Base-by-base conservation (phyloP, 2,329 filamentous ascomycete species). In the Juglanconis oblonga region DNA sequence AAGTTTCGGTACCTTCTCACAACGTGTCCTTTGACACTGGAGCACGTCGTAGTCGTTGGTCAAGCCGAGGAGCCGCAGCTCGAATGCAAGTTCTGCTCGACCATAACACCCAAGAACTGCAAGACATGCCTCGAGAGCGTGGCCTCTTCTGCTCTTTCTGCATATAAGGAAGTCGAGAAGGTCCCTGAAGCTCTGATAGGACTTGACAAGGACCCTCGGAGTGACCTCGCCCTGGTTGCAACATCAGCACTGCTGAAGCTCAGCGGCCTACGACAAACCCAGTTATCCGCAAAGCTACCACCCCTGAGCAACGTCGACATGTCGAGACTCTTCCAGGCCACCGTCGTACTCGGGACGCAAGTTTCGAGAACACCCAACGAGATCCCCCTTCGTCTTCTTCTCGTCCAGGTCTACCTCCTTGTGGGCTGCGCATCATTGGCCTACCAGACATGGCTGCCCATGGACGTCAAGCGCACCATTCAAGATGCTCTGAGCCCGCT, bases 381-480 rank as follows among this genome's bases (percentile, higher is more conserved):
- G 49, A 75, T 75, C 52, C 71, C 77, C 1, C 71, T 83, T 3
- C 76, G 78, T 2, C 71, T 86, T 4, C 63, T 86, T 0, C 72
- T 86, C 0, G 74, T 82, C 1, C 80, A 82, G 57, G 67, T 85
- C 2, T 81, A 83, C 54, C 71, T 84, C 9, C 69, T 79, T 3
- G 71, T 85, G 6, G 83, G 83, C 7, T 81, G 79, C 11, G 76
- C 76, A 0, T 74, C 78, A 1, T 74, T 76, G 17, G 80, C 80
- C 0, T 72, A 77, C 31, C 69, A 78, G 38, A 69, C 82, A 2
- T 86, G 82, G 81, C 72, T 75, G 10, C 74, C 74, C 0, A 74
- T 85, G 9, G 81, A 77, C 3, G 78, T 86, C 2, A 86, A 86
- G 69, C 77, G 83, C 29, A 82, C 81, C 0, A 81, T 85, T 33